Evolutionary conservation across 1,284 basidiomycete species (phyloP).

Genomic region (Kwoniella shivajii): DNA sequence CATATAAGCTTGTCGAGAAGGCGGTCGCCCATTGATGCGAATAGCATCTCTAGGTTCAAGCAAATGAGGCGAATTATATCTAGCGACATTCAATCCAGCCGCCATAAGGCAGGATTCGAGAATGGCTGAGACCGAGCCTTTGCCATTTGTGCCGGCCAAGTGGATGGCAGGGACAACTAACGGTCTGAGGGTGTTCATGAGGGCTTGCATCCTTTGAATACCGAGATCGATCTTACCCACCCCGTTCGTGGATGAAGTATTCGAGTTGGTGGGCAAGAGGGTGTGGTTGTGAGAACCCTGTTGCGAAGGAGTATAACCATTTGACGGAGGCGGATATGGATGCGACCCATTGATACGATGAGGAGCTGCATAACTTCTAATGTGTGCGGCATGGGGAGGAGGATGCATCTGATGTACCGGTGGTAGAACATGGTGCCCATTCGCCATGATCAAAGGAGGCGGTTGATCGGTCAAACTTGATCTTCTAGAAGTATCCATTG

Average conservation of each 20-base stretch:
- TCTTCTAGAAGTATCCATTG: not conserved
- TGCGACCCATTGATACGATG: not conserved
- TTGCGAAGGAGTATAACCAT: not conserved
- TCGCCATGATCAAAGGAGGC: not conserved
- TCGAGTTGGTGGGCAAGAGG: not conserved
- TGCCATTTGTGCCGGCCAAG: constrained; percentile 95
- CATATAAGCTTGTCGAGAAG: constrained; percentile 61
- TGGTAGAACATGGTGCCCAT: not conserved
- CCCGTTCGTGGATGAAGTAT: constrained; percentile 11
- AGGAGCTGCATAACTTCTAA: not conserved
- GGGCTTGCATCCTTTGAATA: constrained; percentile 66
- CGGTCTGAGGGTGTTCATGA: constrained; percentile 65
- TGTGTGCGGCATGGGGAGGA: not conserved
- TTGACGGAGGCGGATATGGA: not conserved
- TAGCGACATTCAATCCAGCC: constrained; percentile 67
- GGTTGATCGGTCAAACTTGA: constrained; percentile 6
- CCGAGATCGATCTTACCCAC: constrained; percentile 68
- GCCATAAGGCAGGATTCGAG: constrained; percentile 72
- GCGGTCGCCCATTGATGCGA: constrained; percentile 64
- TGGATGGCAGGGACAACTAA: constrained; percentile 84
- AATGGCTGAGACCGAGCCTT: constrained; percentile 86
- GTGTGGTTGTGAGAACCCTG: not conserved
- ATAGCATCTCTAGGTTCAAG: constrained; percentile 78
- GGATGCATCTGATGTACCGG: not conserved
- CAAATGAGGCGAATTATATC: constrained; percentile 94